Evolutionary conservation across 192 early-diverging fungal species (phyloP), one percentile per base, ranked within the genome.

Genomic region (Coemansia sp.): DNA sequence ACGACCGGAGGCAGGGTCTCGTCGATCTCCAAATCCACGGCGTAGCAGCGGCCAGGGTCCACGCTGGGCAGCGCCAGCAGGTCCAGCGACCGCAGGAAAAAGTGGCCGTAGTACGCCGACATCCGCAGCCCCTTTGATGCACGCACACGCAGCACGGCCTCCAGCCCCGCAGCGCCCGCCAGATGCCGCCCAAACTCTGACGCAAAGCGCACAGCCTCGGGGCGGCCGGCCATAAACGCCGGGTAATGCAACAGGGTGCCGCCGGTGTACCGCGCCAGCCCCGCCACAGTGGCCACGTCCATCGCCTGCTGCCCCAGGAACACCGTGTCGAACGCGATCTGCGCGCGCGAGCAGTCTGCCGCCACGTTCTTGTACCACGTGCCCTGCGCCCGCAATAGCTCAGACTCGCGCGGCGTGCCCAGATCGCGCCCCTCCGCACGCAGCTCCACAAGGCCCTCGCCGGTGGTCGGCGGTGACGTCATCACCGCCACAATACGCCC

Each of bases 21-120:
- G 41, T 90, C 88, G 41, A 95, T 91, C 58, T 91, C 89, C 22
- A 94, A 79, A 62, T 98, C 96, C 27, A 96, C 87, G 5, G 87
- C 88, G 67, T 96, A 98, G 11, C 85, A 84, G 66, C 94, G 93
- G 81, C 96, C 93, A 38, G 95, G 94, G 72, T 86, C 90, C 7
- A 95, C 96, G 61, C 91, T 95, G 47, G 96, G 96, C 56, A 98
- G 73, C 11, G 93, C 86, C 23, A 97, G 75, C 21, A 98, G 74
- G 67, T 98, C 96, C 22, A 94, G 90, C 45, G 93, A 93, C 8
- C 95, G 92, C 43, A 98, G 84, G 80, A 98, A 98, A 72, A 97
- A 97, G 88, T 96, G 95, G 12, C 96, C 96, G 54, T 98, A 93
- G 81, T 92, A 97, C 15, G 91, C 83, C 21, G 88, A 87, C 89